Evolutionary conservation across 257 asterid species (phyloP).

Genomic region (Capsicum pubescens): DNA sequence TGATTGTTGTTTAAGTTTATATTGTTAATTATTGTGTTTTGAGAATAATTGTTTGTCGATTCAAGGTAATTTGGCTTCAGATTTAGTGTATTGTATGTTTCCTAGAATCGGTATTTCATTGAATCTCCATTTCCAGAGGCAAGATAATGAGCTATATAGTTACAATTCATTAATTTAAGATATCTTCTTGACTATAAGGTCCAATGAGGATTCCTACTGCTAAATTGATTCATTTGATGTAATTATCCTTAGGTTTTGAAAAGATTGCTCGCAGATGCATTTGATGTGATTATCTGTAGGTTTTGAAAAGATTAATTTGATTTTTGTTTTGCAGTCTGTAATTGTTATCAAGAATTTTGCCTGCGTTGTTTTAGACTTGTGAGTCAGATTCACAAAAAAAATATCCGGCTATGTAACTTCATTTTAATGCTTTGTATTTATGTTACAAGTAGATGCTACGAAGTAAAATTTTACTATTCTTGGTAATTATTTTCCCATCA

Average conservation of each 20-base stretch:
- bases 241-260: constrained; percentile 66
- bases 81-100: too few relatives aligned
- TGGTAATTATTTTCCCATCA: not conserved
- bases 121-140: constrained; percentile 78
- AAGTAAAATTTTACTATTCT: not conserved
- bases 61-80: too few relatives aligned
- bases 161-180: not conserved
- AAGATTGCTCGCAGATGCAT: constrained; percentile 77
- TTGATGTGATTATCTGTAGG: not conserved
- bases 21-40: too few relatives aligned
- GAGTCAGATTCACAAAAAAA: not conserved
- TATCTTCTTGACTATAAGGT: not conserved
- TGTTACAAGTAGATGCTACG: not conserved
- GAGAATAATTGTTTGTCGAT: too few relatives aligned
- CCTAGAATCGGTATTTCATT: too few relatives aligned
- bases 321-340: not conserved
- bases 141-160: constrained; percentile 37
- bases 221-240: constrained; percentile 11
- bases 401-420: not conserved
- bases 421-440: not conserved
- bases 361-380: not conserved
- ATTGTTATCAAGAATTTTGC: not conserved
- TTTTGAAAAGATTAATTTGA: not conserved
- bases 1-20: too few relatives aligned
- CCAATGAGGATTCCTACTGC: not conserved